A percentile compares a stretch with the other conserved stretches of the same genome.
Evolutionary conservation across 495 filamentous ascomycete species (phyloP).

Genomic region (Xylaria sp.): DNA sequence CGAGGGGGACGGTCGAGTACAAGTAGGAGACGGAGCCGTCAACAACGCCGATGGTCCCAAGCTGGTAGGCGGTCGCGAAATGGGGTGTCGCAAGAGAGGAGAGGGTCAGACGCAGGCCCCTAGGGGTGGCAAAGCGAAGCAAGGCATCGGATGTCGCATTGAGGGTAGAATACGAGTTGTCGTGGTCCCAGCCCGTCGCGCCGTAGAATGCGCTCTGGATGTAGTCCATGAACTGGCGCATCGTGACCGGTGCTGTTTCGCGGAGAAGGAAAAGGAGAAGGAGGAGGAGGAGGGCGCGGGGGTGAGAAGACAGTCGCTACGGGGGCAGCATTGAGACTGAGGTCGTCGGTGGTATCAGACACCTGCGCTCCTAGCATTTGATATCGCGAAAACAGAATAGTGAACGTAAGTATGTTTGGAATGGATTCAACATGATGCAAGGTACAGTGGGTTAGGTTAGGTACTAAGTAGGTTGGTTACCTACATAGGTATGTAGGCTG

Average conservation of each 20-base stretch:
- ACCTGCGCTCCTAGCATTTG: neutral
- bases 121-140: constrained; percentile 83
- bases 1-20: constrained; percentile 80
- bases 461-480: neutral
- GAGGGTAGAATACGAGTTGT: constrained; percentile 90
- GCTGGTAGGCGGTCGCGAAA: constrained; percentile 88
- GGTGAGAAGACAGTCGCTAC: neutral
- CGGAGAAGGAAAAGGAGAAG: neutral
- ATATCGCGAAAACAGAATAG: neutral
- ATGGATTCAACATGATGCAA: neutral
- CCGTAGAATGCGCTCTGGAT: constrained; percentile 91
- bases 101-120: constrained; percentile 78
- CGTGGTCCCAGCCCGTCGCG: constrained; percentile 85
- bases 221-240: constrained; percentile 99
- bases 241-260: constrained; percentile 43
- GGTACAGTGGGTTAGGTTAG: neutral
- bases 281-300: neutral
- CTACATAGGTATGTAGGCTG: neutral
- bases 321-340: constrained; percentile 23
- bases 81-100: constrained; percentile 91
- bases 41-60: constrained; percentile 83
- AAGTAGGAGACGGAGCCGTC: constrained; percentile 93
- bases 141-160: constrained; percentile 86
- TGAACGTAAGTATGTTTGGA: neutral
- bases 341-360: neutral